Base-by-base conservation (phyloP, 106 monocot genomes). In the Acorus gramineus region DNA sequence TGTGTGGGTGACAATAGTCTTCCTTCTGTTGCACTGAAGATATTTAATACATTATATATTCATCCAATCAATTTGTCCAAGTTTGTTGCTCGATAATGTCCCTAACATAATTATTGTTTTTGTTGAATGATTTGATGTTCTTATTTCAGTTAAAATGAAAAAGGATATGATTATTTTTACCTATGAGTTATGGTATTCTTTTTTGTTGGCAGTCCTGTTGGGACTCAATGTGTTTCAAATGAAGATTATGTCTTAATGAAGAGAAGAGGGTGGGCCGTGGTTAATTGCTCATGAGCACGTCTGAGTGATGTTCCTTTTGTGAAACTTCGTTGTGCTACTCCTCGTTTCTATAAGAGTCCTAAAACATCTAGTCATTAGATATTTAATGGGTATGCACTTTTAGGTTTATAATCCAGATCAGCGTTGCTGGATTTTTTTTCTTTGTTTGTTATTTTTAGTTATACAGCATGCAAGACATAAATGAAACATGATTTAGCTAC, bases 201-300 rank as follows among this genome's bases (percentile, higher is more conserved):
- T 59, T 59, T 57, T 50, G 4, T 72, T 74, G 12, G 8, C 74
- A 96, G 96, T 66, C 96, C 96, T 44, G 83, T 91, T 7, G 96
- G 96, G 4, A 83, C 63, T 47, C 87, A 88, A 46, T 96, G 96
- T 70, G 85, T 96, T 6, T 91, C 96, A 3, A 87, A 83, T 74
- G 87, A 87, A 81, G 96, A 96, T 74, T 69, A 67, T 52, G 59
- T 44, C 49, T 73, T 88, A 50, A 73, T 96, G 45, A 82, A 78
- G 64, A 75, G 73, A 71, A 87, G 83, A 83, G 96, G 96, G 66
- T 69, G 91, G 54, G 96, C 96, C 64, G 96, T 96, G 14, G 96
- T 91, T 47, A 90, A 96, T 71, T 96, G 96, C 63, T 96, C 96
- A 42, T 96, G 96, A 90, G 91, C 91, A 55, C 90, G 85, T 9